Percentiles rank a stretch among this genome's conserved stretches.
phyloP scores from a whole-genome alignment of 163 green algal genomes.

The Coccomyxa subellipsoidea region DNA sequence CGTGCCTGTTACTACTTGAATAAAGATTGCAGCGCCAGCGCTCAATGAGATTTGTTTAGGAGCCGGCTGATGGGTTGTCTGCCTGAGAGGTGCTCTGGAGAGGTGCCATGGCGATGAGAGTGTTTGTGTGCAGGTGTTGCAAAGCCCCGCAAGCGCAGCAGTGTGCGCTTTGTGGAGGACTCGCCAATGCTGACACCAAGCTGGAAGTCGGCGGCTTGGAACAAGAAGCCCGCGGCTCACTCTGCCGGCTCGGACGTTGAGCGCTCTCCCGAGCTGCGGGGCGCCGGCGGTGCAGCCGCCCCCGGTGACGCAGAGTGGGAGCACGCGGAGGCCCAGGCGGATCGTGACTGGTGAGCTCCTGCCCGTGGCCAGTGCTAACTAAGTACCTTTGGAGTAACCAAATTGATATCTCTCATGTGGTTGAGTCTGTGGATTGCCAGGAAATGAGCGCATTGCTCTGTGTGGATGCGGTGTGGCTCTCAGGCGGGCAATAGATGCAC shows the following conservation, averaged over 20 bases:
- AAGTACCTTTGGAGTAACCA: not conserved
- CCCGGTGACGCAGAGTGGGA: conserved; percentile 10
- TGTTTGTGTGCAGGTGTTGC: conserved; percentile 1
- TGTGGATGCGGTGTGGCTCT: too few species aligned
- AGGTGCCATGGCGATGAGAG: too few species aligned
- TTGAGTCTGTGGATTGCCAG: too few species aligned
- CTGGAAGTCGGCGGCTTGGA: conserved; percentile 66
- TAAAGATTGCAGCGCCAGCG: too few species aligned
- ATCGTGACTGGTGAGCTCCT: conserved; percentile 62
- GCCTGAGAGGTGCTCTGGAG: too few species aligned
- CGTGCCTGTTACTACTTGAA: too few species aligned
- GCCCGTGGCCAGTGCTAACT: not conserved
- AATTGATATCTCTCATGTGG: too few species aligned
- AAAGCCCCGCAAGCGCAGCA: conserved; percentile 23
- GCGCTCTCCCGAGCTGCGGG: conserved; percentile 54
- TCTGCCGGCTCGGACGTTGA: conserved; percentile 26
- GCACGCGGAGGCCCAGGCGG: conserved; percentile 47
- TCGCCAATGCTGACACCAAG: conserved; percentile 61
- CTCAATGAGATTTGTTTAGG: too few species aligned
- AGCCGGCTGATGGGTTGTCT: too few species aligned
- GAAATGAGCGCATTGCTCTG: too few species aligned
- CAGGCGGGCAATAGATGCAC: too few species aligned
- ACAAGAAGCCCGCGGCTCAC: conserved; percentile 16
- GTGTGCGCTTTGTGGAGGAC: conserved; percentile 59
- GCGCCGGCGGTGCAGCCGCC: conserved; percentile 10